Evolutionary conservation across 75 land plant genomes (phyloP), one percentile per base, ranked within the genome.

Genomic region (Ceratopteris richardii): DNA sequence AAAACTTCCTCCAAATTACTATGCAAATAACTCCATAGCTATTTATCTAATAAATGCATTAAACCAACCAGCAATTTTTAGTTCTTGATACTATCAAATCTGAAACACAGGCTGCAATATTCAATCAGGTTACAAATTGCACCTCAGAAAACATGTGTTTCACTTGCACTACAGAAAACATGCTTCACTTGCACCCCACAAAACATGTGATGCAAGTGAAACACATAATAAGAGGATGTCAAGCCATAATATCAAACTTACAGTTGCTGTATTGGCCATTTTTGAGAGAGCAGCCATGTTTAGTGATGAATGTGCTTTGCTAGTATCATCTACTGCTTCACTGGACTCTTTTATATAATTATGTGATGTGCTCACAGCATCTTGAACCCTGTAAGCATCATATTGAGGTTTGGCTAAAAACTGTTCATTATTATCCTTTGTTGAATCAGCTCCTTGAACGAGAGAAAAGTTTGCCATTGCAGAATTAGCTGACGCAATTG

Each of bases 401-500:
- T 2, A 12, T 5, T 21, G 39, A 19, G 39, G 21, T 57, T 57
- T 31, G 17, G 16, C 39, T 19, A 13, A 57, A 27, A 20, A 20
- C 17, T 29, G 60, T 21, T 11, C 39, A 26, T 23, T 26, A 23
- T 24, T 26, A 25, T 3, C 30, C 14, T 19, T 16, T 19, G 56
- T 54, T 14, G 24, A 25, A 54, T 26, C 3, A n/a, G 19, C 56
- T 29, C 16, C 17, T 33, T 33, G 37, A 33, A 33, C 5, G 13
- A 6, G 29, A 27, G 20, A 20, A 4, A 29, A 54, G 23, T 26
- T 27, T 24, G 31, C 36, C 9, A 68, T 27, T 24, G 31, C 36
- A 1, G 61, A 57, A 23, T 64, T 64, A 28, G 54, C 51, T 29
- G 57, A 20, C 19, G 65, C 36, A 60, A 68, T 61, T 5, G 71